Percentiles rank a stretch among this genome's conserved stretches.
Evolutionary conservation across 768 basidiomycete species (phyloP).

Genomic region (Tricholoma matsutake): DNA sequence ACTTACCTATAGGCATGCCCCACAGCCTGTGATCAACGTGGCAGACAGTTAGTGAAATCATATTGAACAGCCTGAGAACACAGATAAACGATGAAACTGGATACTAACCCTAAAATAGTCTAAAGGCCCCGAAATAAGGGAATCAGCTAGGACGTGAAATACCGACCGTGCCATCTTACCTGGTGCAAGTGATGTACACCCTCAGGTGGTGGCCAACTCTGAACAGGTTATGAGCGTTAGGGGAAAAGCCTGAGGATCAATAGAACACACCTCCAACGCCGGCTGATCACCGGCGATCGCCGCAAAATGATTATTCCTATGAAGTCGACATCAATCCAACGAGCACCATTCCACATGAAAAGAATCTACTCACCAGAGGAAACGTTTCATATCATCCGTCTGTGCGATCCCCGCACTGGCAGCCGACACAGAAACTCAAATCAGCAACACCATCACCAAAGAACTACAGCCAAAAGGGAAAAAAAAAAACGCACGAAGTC

Average conservation of each 20-base stretch:
- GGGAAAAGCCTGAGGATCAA: conserved; percentile 2
- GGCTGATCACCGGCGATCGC: conserved; percentile 69
- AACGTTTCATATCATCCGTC: conserved; percentile 66
- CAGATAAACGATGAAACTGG: neutral
- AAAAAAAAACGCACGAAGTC: conserved; percentile 44
- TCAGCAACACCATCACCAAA: neutral
- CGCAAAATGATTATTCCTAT: conserved; percentile 72
- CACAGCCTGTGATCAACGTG: conserved; percentile 44
- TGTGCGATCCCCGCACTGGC: conserved; percentile 66
- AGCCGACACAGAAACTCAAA: neutral
- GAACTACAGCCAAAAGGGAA: neutral
- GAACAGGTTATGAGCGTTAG: conserved; percentile 4
- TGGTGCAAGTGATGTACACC: conserved; percentile 50
- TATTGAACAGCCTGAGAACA: neutral
- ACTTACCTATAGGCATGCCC: conserved; percentile 68
- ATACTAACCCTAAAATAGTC: conserved; percentile 58
- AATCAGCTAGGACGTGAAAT: conserved; percentile 1
- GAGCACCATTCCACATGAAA: neutral
- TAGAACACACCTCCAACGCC: conserved; percentile 48
- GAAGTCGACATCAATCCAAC: neutral
- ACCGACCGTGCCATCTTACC: conserved; percentile 30
- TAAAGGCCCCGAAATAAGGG: conserved; percentile 17
- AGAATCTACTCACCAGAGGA: conserved; percentile 53
- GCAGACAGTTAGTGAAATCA: conserved; percentile 9
- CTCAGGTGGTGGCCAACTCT: conserved; percentile 54